Evolutionary conservation across 2,329 filamentous ascomycete genomes (phyloP), one percentile per base, ranked within the genome.

Genomic region (Neofusicoccum cordaticola): DNA sequence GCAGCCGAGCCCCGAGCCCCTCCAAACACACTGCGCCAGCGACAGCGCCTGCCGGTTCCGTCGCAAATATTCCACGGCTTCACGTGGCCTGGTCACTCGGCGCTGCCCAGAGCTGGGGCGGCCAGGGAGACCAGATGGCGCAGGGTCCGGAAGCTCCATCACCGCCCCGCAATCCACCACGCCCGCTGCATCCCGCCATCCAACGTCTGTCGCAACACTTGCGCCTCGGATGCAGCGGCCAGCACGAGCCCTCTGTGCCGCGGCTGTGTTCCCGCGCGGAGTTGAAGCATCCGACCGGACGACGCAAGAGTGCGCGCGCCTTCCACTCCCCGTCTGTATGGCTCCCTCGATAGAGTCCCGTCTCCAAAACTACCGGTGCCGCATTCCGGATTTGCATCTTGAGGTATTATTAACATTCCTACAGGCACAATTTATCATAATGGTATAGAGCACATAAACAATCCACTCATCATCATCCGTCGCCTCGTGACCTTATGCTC

Each of bases 401-500:
- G 19, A 8, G n/a, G 39, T 48, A 48, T 60, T 22, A 22, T 4
- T 47, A 4, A 47, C 31, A 37, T 48, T 37, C 19, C 11, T 7
- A 6, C 13, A 31, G n/a, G n/a, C 17, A 37, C 41, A 58, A 35
- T 34, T 15, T 45, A 45, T 47, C 42, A 13, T 19, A 44, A 47
- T 60, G 56, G 42, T 60, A 60, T 60, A 60, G 31, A 47, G 56
- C 56, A 37, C 17, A 45, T 12, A 37, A 22, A 47, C 41, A 27
- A 47, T 47, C 31, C 35, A 6, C n/a, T 48, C 44, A 48, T 61
- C 57, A 37, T 15, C 56, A 19, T 45, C 22, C 57, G 17, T 48
- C 42, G n/a, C 48, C 41, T 15, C 56, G 35, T 39, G 56, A 39
- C 44, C 53, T 31, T 35, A 22, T 13, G 12, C n/a, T 17, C 37